A percentile compares a stretch with the other conserved stretches of the same genome.
Evolutionary conservation across 2,329 filamentous ascomycete genomes (phyloP).

Genomic region (Sporothrix inflata): DNA sequence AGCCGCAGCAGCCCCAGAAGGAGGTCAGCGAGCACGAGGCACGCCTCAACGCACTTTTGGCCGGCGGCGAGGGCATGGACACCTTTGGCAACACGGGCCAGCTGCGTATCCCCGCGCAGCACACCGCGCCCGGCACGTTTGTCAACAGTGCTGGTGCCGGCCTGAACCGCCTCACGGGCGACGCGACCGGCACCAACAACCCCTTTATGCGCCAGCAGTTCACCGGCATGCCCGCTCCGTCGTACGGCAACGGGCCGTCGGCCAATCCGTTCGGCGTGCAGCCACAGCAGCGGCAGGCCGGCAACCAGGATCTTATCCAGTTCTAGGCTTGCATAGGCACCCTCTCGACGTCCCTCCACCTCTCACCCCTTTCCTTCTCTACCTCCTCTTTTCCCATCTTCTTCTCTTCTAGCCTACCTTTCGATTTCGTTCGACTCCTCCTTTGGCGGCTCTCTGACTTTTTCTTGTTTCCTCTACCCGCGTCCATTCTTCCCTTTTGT

Average conservation of each 20-base stretch:
- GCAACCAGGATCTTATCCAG: constrained; percentile 60
- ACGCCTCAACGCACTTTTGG: constrained; percentile 82
- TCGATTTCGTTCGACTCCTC: neutral
- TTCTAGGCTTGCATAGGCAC: constrained; percentile 49
- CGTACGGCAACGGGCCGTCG: constrained; percentile 57
- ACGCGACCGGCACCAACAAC: constrained; percentile 77
- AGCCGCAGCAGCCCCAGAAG: constrained; percentile 55
- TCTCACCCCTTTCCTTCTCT: neutral
- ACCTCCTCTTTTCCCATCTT: neutral
- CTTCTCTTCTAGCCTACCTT: neutral
- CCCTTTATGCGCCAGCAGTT: constrained; percentile 86
- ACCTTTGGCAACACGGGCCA: constrained; percentile 98
- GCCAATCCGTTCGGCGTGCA: constrained; percentile 64
- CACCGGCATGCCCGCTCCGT: constrained; percentile 71
- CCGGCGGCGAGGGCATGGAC: constrained; percentile 89
- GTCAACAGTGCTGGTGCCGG: constrained; percentile 91
- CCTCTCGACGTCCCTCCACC: neutral
- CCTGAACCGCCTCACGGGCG: constrained; percentile 66
- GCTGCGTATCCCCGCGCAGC: constrained; percentile 90
- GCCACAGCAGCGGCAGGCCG: constrained; percentile 56
- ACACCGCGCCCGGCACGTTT: constrained; percentile 94
- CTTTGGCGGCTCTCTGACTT: neutral
- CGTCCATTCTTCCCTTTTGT: neutral
- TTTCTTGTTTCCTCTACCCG: neutral
- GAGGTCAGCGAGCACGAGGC: constrained; percentile 67